Evolutionary conservation across 1,284 basidiomycete species (phyloP).

Genomic region (Rhodotorula sp.): DNA sequence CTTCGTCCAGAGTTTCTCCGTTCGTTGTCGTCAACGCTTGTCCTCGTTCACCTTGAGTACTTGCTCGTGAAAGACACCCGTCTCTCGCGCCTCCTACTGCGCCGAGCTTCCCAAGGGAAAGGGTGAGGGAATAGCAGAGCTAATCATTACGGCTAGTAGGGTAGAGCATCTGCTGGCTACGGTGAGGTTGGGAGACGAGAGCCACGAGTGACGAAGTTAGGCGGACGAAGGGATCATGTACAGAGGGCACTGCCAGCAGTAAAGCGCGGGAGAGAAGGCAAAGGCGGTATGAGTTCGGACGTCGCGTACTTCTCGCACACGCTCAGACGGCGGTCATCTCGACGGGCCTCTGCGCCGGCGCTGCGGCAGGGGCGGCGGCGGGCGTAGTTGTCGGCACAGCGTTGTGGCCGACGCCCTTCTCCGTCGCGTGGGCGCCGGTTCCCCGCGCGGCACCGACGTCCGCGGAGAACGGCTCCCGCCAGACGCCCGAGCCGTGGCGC

Average conservation of each 20-base stretch:
- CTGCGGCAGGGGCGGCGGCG: neutral
- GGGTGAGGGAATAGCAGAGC: too few species aligned
- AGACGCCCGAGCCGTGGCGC: neutral
- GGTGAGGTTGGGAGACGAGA: neutral
- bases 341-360: neutral
- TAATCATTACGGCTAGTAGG: too few species aligned
- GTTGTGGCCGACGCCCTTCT: constrained; percentile 1
- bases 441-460: neutral
- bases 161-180: neutral
- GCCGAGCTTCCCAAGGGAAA: too few species aligned
- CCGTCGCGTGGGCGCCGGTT: neutral
- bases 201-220: neutral
- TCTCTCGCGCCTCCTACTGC: too few species aligned
- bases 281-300: neutral
- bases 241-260: neutral
- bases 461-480: constrained; percentile 1
- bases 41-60: neutral
- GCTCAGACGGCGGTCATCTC: constrained; percentile 5
- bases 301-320: too few species aligned
- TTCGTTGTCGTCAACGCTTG: too few species aligned
- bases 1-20: too few species aligned
- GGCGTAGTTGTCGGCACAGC: neutral
- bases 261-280: neutral
- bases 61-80: too few species aligned
- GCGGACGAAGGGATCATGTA: neutral